A percentile compares a stretch with the other conserved stretches of the same genome.
Evolutionary conservation across 2,329 filamentous ascomycete species (phyloP).

Genomic region (Stromatinia cepivora): DNA sequence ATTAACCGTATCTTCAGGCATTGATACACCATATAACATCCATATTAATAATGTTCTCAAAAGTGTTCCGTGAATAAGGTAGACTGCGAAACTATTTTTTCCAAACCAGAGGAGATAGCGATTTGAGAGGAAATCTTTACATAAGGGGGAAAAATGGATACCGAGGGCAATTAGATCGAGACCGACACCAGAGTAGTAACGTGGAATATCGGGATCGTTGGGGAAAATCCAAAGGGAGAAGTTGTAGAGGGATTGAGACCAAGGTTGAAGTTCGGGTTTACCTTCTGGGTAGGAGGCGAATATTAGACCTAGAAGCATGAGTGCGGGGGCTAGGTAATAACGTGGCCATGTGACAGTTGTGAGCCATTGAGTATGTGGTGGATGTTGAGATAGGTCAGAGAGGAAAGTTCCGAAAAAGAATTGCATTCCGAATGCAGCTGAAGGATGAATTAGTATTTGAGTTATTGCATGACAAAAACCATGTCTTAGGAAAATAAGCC

Average conservation of each 20-base stretch:
- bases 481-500: neutral
- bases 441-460: constrained; percentile 17
- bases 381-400: constrained; percentile 57
- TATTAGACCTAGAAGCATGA: constrained; percentile 55
- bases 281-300: constrained; percentile 61
- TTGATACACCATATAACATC: constrained; percentile 55
- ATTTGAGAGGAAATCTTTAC: constrained; percentile 55
- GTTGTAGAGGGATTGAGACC: constrained; percentile 51
- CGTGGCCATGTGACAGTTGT: constrained; percentile 46
- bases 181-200: constrained; percentile 52
- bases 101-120: constrained; percentile 61
- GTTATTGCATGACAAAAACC: too few species aligned
- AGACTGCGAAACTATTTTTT: constrained; percentile 64
- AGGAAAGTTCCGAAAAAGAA: constrained; percentile 64
- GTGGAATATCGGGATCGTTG: constrained; percentile 49
- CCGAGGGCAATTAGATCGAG: constrained; percentile 51
- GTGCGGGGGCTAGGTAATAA: constrained; percentile 48
- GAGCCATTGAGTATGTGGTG: constrained; percentile 50
- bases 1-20: constrained; percentile 36
- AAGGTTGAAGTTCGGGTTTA: constrained; percentile 52
- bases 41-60: constrained; percentile 60
- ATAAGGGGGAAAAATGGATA: constrained; percentile 52
- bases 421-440: constrained; percentile 55
- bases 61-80: constrained; percentile 62
- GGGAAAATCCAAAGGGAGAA: constrained; percentile 49